Evolutionary conservation across 768 basidiomycete species (phyloP).

Genomic region (Collybia mongolica): DNA sequence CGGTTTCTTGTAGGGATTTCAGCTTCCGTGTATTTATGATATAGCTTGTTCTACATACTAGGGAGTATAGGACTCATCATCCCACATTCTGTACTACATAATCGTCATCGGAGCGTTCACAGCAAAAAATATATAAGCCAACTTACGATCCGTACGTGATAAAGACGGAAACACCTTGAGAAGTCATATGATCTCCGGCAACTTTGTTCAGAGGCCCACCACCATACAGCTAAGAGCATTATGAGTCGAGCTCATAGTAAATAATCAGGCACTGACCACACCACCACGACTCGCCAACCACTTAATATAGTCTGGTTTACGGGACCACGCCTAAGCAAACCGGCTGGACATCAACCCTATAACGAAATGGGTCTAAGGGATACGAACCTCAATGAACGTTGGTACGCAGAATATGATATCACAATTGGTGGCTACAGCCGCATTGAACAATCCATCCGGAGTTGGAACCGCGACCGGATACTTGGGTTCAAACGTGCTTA

Average conservation of each 20-base stretch:
- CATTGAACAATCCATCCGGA: constrained; percentile 24
- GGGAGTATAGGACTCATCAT: constrained; percentile 12
- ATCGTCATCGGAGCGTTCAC: not conserved
- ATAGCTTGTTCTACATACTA: constrained; percentile 1
- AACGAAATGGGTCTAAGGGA: not conserved
- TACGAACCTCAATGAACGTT: constrained; percentile 27
- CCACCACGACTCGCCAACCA: constrained; percentile 23
- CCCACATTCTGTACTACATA: constrained; percentile 7
- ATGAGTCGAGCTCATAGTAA: not conserved
- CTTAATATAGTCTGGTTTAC: constrained; percentile 3
- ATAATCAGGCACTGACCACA: constrained; percentile 19
- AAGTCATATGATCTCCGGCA: constrained; percentile 30
- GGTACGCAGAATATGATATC: constrained; percentile 26
- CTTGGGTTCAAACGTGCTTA: constrained; percentile 26
- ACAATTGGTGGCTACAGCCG: constrained; percentile 16
- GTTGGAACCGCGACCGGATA: constrained; percentile 24
- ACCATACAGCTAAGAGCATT: constrained; percentile 25
- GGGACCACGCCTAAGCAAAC: constrained; percentile 13
- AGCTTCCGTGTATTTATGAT: too few relatives aligned
- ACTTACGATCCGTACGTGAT: constrained; percentile 34
- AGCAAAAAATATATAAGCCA: too few relatives aligned
- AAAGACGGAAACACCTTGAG: constrained; percentile 29
- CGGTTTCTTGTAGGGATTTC: constrained; percentile 3
- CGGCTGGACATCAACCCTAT: not conserved
- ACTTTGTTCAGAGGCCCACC: constrained; percentile 37